phyloP scores from a whole-genome alignment of 140 eudicot genomes.

The Eryngium alpinum region DNA sequence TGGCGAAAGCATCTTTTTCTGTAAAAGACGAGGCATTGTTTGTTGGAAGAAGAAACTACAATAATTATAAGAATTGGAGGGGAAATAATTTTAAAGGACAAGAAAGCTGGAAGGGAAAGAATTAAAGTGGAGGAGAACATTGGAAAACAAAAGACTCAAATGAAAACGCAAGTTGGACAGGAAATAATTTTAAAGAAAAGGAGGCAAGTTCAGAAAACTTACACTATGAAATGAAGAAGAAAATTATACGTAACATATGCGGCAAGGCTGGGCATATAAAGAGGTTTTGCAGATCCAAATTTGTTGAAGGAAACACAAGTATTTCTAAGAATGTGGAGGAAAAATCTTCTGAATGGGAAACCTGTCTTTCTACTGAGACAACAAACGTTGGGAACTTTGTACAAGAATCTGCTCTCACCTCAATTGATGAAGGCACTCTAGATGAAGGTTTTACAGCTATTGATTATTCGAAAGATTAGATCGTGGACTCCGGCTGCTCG shows the following conservation, averaged over 20 bases:
- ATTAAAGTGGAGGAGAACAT: neutral
- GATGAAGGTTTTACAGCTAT: no score
- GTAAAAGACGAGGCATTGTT: neutral
- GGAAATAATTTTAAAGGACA: neutral
- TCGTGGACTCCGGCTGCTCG: no score
- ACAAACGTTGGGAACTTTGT: no score
- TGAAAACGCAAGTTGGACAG: neutral
- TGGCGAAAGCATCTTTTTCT: neutral
- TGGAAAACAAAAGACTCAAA: neutral
- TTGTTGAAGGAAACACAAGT: neutral
- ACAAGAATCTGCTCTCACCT: no score
- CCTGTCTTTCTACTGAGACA: no score
- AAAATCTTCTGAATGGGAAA: no score
- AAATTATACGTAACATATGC: neutral
- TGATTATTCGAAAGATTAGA: no score
- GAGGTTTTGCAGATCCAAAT: neutral
- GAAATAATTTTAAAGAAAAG: neutral
- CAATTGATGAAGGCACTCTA: no score
- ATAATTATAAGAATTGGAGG: neutral
- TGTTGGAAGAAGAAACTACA: neutral
- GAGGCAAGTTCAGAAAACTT: neutral
- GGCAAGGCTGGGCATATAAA: neutral
- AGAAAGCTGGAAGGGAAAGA: neutral
- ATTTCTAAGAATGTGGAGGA: neutral
- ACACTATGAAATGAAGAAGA: neutral